Conservation (phyloP, 306 rosid genomes). For the Ziziphus jujuba region DNA sequence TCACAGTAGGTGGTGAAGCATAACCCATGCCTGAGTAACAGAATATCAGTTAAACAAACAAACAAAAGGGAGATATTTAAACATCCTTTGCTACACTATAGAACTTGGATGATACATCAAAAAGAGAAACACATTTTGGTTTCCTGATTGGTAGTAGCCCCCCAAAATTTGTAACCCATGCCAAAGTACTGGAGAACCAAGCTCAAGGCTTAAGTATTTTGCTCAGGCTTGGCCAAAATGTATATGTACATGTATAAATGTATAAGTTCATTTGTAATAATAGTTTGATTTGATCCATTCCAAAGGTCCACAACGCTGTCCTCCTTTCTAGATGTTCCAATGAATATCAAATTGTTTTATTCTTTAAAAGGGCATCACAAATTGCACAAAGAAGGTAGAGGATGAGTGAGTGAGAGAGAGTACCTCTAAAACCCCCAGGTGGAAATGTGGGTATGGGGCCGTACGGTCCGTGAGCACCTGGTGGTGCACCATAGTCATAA, state of each 20-base stretch:
- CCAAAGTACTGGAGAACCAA: too few species aligned
- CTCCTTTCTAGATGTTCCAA: conserved; percentile 5
- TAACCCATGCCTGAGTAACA: conserved; percentile 37
- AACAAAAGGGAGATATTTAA: background rate
- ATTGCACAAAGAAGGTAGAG: background rate
- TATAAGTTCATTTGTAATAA: too few species aligned
- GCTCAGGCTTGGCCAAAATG: background rate
- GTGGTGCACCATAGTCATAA: conserved; percentile 36
- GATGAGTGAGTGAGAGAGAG: conserved; percentile 3
- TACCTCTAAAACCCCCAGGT: conserved; percentile 48
- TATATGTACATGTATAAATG: background rate
- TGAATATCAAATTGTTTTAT: background rate
- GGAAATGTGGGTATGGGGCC: conserved; percentile 34
- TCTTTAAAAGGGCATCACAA: background rate
- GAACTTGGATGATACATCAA: too few species aligned
- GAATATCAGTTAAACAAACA: conserved; percentile 2
- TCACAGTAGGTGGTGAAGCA: conserved; percentile 34
- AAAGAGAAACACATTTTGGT: too few species aligned
- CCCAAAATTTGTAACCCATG: too few species aligned
- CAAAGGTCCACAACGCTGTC: background rate
- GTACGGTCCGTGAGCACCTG: conserved; percentile 32
- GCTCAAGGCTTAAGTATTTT: too few species aligned
- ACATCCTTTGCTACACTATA: background rate
- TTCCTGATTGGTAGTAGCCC: too few species aligned
- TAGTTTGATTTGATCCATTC: background rate